Evolutionary conservation across 1,284 basidiomycete genomes (phyloP).

Genomic region (Malassezia vespertilionis): DNA sequence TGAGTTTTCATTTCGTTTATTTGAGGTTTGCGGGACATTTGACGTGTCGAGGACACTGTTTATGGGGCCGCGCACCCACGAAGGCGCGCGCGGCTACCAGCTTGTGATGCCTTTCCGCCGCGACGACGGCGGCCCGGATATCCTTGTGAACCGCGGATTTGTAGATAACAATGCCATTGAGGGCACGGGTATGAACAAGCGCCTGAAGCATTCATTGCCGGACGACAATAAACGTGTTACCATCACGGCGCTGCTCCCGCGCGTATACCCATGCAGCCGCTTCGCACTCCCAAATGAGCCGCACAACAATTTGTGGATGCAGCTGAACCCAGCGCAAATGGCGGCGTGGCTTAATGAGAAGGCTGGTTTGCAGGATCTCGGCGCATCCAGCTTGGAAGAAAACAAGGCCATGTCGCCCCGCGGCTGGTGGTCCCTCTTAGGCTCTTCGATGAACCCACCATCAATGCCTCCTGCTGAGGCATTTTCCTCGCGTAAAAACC

Average conservation of each 20-base stretch:
- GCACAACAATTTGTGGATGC: conserved; percentile 66
- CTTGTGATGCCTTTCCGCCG: conserved; percentile 74
- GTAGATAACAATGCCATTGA: conserved; percentile 52
- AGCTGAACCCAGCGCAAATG: conserved; percentile 75
- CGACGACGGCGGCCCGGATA: conserved; percentile 53
- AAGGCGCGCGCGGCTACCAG: conserved; percentile 76
- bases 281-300: conserved; percentile 86
- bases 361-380: conserved; percentile 51
- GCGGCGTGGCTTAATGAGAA: conserved; percentile 60
- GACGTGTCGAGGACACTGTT: conserved; percentile 64
- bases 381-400: not conserved
- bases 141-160: conserved; percentile 72
- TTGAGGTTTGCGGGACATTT: conserved; percentile 28
- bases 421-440: too few species aligned
- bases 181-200: conserved; percentile 26
- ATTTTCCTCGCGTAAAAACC: not conserved
- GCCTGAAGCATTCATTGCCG: conserved; percentile 16
- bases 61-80: conserved; percentile 71
- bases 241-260: conserved; percentile 26
- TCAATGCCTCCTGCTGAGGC: conserved; percentile 10
- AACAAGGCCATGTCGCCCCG: not conserved
- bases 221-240: not conserved
- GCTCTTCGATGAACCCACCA: too few species aligned
- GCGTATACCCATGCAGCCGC: conserved; percentile 51
- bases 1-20: conserved; percentile 36